A percentile compares a stretch with the other conserved stretches of the same genome.
phyloP scores from a whole-genome alignment of 192 early-diverging fungal genomes.

The Geosiphon pyriformis region DNA sequence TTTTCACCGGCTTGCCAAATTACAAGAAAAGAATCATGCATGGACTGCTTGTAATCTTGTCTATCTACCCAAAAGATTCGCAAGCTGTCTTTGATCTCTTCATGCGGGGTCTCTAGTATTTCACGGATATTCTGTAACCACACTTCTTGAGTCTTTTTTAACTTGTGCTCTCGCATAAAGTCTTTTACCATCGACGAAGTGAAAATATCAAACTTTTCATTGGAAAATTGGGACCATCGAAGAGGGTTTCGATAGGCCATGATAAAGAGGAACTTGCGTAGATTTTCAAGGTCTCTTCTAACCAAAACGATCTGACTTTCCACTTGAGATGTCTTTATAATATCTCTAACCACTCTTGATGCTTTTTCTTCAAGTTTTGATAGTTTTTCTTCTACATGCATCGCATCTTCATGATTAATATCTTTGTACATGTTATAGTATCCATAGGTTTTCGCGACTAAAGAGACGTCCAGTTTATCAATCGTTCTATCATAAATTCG shows the following conservation, averaged over 20 bases:
- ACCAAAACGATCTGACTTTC: constrained; percentile 10
- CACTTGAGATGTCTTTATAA: constrained; percentile 14
- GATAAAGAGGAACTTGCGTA: constrained; percentile 31
- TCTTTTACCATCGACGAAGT: constrained; percentile 6
- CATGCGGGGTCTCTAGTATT: constrained; percentile 25
- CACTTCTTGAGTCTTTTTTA: constrained; percentile 25
- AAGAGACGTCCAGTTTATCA: not conserved
- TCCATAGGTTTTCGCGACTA: constrained; percentile 23
- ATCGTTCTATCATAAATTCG: constrained; percentile 22
- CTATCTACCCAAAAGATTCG: not conserved
- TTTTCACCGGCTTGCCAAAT: constrained; percentile 35
- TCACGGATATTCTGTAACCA: constrained; percentile 35
- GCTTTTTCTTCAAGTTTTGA: constrained; percentile 20
- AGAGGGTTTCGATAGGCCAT: constrained; percentile 28
- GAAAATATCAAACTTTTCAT: constrained; percentile 6
- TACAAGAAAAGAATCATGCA: constrained; percentile 19
- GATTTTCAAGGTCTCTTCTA: constrained; percentile 13
- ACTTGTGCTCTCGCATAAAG: constrained; percentile 27
- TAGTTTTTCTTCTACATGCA: constrained; percentile 31
- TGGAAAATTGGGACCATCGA: constrained; percentile 25
- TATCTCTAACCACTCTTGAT: constrained; percentile 17
- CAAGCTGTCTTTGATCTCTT: constrained; percentile 15
- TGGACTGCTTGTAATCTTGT: not conserved
- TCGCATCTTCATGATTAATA: constrained; percentile 23
- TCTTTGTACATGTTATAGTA: constrained; percentile 24